Percentiles rank a stretch among this genome's conserved stretches.
These are phyloP conservation scores for Oryza punctata DNA, from an alignment of 176 grass and related monocot genomes.

Conservation along the genomic window DNA sequence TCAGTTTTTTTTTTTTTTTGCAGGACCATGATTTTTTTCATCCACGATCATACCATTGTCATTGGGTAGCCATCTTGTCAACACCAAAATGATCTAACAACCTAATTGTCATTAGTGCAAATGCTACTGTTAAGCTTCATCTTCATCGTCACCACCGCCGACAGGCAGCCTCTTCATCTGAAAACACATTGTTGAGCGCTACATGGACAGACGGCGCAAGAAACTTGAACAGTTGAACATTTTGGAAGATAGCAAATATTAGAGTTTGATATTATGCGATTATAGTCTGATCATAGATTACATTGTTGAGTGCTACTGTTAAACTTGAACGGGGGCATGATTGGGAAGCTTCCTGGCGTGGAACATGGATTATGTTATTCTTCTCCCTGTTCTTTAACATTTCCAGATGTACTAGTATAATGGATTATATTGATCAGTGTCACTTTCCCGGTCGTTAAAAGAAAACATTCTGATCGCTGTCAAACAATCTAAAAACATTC, in stretches of 20 bases:
- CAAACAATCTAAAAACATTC: constrained; percentile 25
- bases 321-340: not conserved
- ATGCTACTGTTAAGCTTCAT: not conserved
- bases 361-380: constrained; percentile 33
- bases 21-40: not conserved
- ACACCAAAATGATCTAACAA: not conserved
- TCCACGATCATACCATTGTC: not conserved
- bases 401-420: constrained; percentile 20
- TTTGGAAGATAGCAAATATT: constrained; percentile 24
- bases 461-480: constrained; percentile 31
- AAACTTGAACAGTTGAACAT: not conserved
- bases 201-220: not conserved
- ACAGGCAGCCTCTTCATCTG: not conserved
- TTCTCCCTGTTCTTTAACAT: constrained; percentile 28
- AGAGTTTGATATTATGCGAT: not conserved
- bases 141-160: not conserved
- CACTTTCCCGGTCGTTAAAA: constrained; percentile 45
- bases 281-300: not conserved
- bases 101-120: not conserved
- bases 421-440: constrained; percentile 35
- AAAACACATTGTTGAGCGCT: not conserved
- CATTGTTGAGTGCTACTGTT: too few species aligned
- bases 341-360: constrained; percentile 32
- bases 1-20: not conserved
- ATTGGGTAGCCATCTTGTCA: not conserved